These are phyloP conservation scores for Groenewaldozyma salmanticensis DNA, from an alignment of 805 yeast species.

Conservation along the genomic window DNA sequence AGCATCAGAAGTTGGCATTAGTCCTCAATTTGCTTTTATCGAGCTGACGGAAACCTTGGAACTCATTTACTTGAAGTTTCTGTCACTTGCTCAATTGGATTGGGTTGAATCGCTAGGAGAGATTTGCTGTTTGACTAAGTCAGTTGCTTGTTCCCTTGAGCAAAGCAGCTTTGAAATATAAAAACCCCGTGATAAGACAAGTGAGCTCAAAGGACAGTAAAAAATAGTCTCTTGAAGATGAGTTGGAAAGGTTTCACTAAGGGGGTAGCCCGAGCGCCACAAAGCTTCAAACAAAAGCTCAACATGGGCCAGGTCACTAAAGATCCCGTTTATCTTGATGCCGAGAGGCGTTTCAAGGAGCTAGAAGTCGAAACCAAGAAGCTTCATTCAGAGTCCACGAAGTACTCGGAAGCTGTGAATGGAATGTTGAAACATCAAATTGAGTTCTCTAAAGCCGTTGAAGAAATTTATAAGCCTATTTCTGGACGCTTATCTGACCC, in stretches of 20 bases:
- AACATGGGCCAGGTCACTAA: conserved; percentile 58
- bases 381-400: conserved; percentile 77
- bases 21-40: too few relatives aligned
- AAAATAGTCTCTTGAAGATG: too few relatives aligned
- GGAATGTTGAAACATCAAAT: conserved; percentile 91
- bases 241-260: conserved; percentile 83
- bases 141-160: too few relatives aligned
- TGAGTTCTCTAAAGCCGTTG: conserved; percentile 91
- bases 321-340: conserved; percentile 89
- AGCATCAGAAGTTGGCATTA: too few relatives aligned
- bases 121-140: too few relatives aligned
- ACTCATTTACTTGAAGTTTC: too few relatives aligned
- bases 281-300: conserved; percentile 78
- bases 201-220: too few relatives aligned
- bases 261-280: conserved; percentile 77
- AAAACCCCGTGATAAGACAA: too few relatives aligned
- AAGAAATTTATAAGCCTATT: conserved; percentile 92
- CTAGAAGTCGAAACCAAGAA: conserved; percentile 83
- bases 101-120: too few relatives aligned
- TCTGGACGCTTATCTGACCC: conserved; percentile 90
- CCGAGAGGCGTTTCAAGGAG: conserved; percentile 92
- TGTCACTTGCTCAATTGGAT: too few relatives aligned
- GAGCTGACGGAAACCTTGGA: too few relatives aligned
- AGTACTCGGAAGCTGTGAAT: conserved; percentile 85
- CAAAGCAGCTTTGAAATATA: too few relatives aligned